Evolutionary conservation across 1,284 basidiomycete genomes (phyloP).

Genomic region (Mycosarcoma mackinlayi): DNA sequence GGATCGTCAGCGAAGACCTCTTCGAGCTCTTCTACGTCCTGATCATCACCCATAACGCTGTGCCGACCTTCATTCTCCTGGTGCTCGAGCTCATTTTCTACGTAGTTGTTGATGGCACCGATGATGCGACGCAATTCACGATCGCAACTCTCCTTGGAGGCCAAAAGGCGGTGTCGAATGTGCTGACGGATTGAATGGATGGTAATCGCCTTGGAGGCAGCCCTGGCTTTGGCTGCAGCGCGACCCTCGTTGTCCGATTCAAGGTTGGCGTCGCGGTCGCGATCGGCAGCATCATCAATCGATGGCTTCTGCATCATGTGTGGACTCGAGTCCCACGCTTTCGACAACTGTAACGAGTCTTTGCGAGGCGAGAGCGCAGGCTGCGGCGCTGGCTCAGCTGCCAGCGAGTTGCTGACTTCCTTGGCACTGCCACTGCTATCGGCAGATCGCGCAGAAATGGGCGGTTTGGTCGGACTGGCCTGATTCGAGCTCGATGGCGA

Average conservation of each 20-base stretch:
- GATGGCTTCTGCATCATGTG: conserved; percentile 10
- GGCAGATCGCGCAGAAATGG: conserved; percentile 24
- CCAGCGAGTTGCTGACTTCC: conserved; percentile 22
- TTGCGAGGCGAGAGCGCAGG: conserved; percentile 24
- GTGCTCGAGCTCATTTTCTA: conserved; percentile 85
- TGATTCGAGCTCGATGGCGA: conserved; percentile 26
- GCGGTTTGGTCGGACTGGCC: conserved; percentile 30
- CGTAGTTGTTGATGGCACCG: conserved; percentile 89
- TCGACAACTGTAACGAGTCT: conserved; percentile 26
- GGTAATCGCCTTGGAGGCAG: conserved; percentile 57
- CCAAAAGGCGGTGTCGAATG: conserved; percentile 89
- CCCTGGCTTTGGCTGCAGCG: conserved; percentile 21
- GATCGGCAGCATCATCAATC: conserved; percentile 9
- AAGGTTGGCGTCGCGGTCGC: conserved; percentile 17
- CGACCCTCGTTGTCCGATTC: conserved; percentile 46
- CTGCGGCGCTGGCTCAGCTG: conserved; percentile 14
- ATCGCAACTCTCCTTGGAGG: conserved; percentile 95
- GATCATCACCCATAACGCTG: conserved; percentile 29
- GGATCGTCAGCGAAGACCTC: conserved; percentile 71
- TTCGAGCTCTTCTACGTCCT: conserved; percentile 70
- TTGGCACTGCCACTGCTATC: conserved; percentile 26
- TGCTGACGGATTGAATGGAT: conserved; percentile 84
- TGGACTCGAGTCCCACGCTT: conserved; percentile 32
- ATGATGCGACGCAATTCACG: conserved; percentile 91
- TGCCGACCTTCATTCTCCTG: conserved; percentile 72